Conservation (phyloP, 2,329 filamentous ascomycete genomes). For the Domatiomyces catenatus region DNA sequence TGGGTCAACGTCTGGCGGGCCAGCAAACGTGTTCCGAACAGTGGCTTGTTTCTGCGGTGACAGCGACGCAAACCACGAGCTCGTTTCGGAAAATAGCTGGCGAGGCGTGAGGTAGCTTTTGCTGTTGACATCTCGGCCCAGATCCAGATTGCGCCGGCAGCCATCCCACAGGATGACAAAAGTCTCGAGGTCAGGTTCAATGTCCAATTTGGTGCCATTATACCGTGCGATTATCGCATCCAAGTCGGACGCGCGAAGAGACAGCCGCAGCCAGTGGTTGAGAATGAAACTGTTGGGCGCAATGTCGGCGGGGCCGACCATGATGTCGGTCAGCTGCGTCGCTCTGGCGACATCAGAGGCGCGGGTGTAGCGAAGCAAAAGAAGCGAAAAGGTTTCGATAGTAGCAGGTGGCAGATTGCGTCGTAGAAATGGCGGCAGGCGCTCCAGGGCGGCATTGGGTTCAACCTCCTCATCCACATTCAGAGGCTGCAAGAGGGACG, state of each 20-base stretch:
- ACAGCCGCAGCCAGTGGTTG: slow-evolving; percentile 59
- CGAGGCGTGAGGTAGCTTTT: slow-evolving; percentile 31
- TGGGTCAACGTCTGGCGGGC: not conserved
- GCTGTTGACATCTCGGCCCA: slow-evolving; percentile 32
- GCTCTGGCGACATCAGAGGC: slow-evolving; percentile 44
- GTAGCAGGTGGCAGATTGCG: slow-evolving; percentile 44
- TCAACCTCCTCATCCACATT: not conserved
- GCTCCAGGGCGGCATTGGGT: not conserved
- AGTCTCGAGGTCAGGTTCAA: slow-evolving; percentile 51
- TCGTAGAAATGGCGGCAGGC: slow-evolving; percentile 25
- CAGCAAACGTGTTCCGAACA: not conserved
- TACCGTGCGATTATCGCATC: slow-evolving; percentile 43
- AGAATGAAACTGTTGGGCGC: slow-evolving; percentile 58
- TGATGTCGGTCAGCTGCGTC: slow-evolving; percentile 45
- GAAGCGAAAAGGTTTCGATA: slow-evolving; percentile 61
- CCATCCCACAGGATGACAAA: slow-evolving; percentile 52
- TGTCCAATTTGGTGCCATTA: slow-evolving; percentile 33
- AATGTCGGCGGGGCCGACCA: slow-evolving; percentile 45
- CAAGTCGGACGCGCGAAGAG: slow-evolving; percentile 44
- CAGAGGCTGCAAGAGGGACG: not conserved
- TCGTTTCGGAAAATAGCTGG: slow-evolving; percentile 34
- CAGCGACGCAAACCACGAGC: slow-evolving; percentile 28
- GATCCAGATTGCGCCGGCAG: not conserved
- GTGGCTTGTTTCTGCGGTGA: slow-evolving; percentile 20
- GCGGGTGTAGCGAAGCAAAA: slow-evolving; percentile 56